These are phyloP conservation scores for Diplocarpon rosae DNA, from an alignment of 2,329 filamentous ascomycete species.

Conservation along the genomic window DNA sequence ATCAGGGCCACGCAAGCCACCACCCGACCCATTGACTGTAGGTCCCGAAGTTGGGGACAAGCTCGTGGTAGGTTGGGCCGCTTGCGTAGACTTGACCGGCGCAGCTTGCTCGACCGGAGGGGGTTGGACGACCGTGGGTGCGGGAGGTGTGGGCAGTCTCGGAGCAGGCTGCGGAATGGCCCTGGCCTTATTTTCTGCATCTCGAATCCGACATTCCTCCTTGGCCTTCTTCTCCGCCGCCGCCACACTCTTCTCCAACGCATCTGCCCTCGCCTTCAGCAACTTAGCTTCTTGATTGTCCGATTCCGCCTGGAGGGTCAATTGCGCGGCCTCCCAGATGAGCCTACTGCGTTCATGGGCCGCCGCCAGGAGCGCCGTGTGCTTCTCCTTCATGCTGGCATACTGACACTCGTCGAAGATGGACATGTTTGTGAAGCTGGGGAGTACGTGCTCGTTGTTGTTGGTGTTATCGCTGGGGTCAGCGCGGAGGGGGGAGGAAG, in stretches of 20 bases:
- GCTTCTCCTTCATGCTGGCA: conserved; percentile 2
- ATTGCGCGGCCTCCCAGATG: neutral
- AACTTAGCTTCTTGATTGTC: conserved; percentile 29
- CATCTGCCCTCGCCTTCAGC: conserved; percentile 1
- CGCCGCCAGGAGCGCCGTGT: neutral
- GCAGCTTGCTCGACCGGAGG: conserved; percentile 1
- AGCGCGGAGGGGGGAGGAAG: too few species aligned
- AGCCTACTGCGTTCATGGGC: neutral
- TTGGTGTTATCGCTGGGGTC: too few species aligned
- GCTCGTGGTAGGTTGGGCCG: too few species aligned
- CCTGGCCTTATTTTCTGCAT: conserved; percentile 30
- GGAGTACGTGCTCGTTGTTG: too few species aligned
- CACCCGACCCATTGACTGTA: too few species aligned
- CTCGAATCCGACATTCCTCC: conserved; percentile 38
- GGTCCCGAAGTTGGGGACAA: too few species aligned
- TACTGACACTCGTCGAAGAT: too few species aligned
- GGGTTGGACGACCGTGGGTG: too few species aligned
- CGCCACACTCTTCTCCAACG: neutral
- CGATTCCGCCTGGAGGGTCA: neutral
- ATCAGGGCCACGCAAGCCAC: too few species aligned
- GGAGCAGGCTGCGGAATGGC: conserved; percentile 20
- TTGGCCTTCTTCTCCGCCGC: conserved; percentile 30
- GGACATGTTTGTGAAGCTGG: too few species aligned
- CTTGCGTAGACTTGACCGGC: neutral
- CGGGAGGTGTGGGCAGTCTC: conserved; percentile 15